Base-by-base conservation (phyloP, 768 basidiomycete species). In the Neoboletus magnificus region DNA sequence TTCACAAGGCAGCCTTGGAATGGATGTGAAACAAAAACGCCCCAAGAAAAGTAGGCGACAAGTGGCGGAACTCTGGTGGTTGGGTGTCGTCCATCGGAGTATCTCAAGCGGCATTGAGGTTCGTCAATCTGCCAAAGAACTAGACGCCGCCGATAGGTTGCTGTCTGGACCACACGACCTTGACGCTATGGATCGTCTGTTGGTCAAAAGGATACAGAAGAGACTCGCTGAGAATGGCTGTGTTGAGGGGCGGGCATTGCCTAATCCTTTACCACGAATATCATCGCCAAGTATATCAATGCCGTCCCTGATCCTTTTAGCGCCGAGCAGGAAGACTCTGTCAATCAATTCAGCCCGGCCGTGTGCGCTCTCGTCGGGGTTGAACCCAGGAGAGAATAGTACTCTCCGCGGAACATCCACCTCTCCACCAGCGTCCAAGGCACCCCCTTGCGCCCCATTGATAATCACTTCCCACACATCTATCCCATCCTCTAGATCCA, bases 71-170 rank as follows among this genome's bases (percentile, higher is more conserved):
- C 57, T 74, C 10, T 68, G 68, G 54, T 76, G 76, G 68, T 59
- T 75, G 41, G 72, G 70, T 1, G 64, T 70, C 15, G 53, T 77
- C 23, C 74, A 75, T 53, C 64, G 70, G 42, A 77, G 73, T 50
- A 66, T 77, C 48, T 37, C 63, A 18, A 56, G 61, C 10, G 62
- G 59, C 30, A 59, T 71, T 4, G 64, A 65, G 32, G 48, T 23
- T 49, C 65, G 58, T 33, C 56, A 45, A 35, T 48, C 61, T 13
- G 25, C 29, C 22, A 23, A 18, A 11, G 36, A 29, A 50, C 39
- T 42, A 30, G 55, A 55, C 23, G 18, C 52, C 23, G 43, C 64
- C 23, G 25, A 56, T n/a, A 23, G 20, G 22, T 48, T 25, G 18
- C 13, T 15, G 18, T 50, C 55, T 32, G 55, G 52, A 44, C 48